These are phyloP conservation scores for Pleurotus platypus DNA, from an alignment of 768 basidiomycete species.

Conservation along the genomic window DNA sequence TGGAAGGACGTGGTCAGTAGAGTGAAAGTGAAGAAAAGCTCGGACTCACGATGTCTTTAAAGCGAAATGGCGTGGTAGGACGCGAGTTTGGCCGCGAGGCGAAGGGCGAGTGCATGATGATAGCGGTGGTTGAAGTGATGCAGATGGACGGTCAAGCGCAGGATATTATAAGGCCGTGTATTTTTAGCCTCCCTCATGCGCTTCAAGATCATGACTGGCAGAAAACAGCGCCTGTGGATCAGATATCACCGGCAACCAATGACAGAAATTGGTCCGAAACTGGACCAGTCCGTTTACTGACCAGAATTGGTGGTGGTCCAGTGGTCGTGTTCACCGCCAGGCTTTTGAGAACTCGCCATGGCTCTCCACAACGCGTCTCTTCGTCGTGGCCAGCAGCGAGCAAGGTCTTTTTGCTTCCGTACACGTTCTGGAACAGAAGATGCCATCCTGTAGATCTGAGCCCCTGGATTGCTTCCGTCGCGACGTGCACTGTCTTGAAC, in stretches of 20 bases:
- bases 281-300: no score
- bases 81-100: constrained; percentile 24
- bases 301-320: no score
- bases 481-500: neutral
- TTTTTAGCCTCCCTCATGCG: neutral
- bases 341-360: no score
- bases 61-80: constrained; percentile 30
- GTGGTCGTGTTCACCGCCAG: no score
- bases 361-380: no score
- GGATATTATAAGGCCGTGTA: constrained; percentile 1
- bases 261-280: neutral
- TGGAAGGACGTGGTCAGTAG: neutral
- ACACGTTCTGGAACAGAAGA: no score
- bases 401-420: no score
- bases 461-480: neutral
- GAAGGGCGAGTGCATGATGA: constrained; percentile 7
- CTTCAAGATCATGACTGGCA: neutral
- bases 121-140: neutral
- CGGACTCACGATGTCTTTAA: constrained; percentile 39
- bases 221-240: neutral
- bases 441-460: no score
- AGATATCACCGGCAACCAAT: neutral
- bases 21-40: neutral
- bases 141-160: neutral
- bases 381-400: no score